These are phyloP conservation scores for Aschersonia sp. DNA, from an alignment of 2,329 filamentous ascomycete species.

Conservation along the genomic window DNA sequence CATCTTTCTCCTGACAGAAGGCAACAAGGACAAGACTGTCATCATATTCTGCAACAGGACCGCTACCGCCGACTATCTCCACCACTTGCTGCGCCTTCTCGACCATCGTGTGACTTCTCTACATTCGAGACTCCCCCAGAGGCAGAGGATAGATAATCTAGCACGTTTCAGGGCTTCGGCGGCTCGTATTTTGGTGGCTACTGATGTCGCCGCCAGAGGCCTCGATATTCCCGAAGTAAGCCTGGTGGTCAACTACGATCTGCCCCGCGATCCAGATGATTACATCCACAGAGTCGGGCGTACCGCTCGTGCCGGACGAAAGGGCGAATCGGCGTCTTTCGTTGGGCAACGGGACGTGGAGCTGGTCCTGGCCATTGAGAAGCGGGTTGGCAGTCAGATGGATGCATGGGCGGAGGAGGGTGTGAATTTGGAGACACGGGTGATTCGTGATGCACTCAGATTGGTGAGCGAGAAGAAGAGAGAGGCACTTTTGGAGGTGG, in stretches of 20 bases:
- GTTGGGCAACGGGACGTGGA: conserved; percentile 89
- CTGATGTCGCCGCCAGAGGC: conserved; percentile 86
- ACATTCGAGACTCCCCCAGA: conserved; percentile 76
- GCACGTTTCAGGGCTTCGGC: conserved; percentile 82
- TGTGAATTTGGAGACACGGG: conserved; percentile 84
- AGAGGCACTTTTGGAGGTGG: conserved; percentile 79
- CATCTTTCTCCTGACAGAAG: conserved; percentile 66
- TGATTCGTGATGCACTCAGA: conserved; percentile 75
- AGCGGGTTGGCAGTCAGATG: conserved; percentile 67
- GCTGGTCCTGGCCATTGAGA: conserved; percentile 80
- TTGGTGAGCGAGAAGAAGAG: conserved; percentile 90
- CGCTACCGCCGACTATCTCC: conserved; percentile 73
- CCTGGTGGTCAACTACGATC: conserved; percentile 87
- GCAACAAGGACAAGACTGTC: conserved; percentile 59
- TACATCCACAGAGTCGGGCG: conserved; percentile 95
- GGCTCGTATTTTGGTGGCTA: conserved; percentile 81
- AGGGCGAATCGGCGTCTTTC: conserved; percentile 71
- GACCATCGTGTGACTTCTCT: conserved; percentile 83
- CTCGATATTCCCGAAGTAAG: conserved; percentile 89
- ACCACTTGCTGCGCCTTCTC: conserved; percentile 74
- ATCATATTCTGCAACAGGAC: conserved; percentile 96
- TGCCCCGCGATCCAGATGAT: conserved; percentile 90
- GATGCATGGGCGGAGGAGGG: conserved; percentile 76
- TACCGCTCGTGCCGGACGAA: conserved; percentile 80
- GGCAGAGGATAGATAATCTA: conserved; percentile 74